phyloP scores from a whole-genome alignment of 2,329 filamentous ascomycete species.

The Juglanconis oblonga region DNA sequence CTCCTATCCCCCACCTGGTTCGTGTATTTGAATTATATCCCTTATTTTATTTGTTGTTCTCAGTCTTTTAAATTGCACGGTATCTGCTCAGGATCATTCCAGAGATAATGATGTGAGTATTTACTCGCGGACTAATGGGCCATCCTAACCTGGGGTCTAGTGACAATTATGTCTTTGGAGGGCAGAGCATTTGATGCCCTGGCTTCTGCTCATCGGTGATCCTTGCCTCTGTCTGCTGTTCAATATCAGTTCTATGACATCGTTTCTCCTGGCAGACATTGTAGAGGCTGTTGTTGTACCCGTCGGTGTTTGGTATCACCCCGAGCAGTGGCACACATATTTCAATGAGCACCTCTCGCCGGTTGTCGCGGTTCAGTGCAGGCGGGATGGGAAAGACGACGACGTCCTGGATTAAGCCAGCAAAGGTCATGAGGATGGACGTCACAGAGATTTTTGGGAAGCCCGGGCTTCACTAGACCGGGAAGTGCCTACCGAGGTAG shows the following conservation, averaged over 20 bases:
- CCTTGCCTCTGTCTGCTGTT: not conserved
- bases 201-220: too few species aligned
- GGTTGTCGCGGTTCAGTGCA: not conserved
- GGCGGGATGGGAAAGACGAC: not conserved
- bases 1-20: too few species aligned
- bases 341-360: slow-evolving; percentile 1
- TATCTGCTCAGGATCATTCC: too few species aligned
- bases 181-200: too few species aligned
- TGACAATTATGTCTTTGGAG: too few species aligned
- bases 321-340: not conserved
- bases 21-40: too few species aligned
- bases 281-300: not conserved
- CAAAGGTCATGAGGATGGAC: slow-evolving; percentile 1
- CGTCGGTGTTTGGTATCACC: not conserved
- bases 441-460: not conserved
- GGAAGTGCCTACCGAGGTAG: not conserved
- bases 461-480: not conserved
- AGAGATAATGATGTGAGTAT: too few species aligned
- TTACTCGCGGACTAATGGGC: too few species aligned
- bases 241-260: slow-evolving; percentile 2
- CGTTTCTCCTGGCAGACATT: slow-evolving; percentile 1
- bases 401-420: not conserved
- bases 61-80: too few species aligned
- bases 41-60: too few species aligned
- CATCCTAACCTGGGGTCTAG: too few species aligned